A percentile compares a stretch with the other conserved stretches of the same genome.
These are phyloP conservation scores for Tetracladium maxilliforme DNA, from an alignment of 2,329 filamentous ascomycete species.

Conservation along the genomic window DNA sequence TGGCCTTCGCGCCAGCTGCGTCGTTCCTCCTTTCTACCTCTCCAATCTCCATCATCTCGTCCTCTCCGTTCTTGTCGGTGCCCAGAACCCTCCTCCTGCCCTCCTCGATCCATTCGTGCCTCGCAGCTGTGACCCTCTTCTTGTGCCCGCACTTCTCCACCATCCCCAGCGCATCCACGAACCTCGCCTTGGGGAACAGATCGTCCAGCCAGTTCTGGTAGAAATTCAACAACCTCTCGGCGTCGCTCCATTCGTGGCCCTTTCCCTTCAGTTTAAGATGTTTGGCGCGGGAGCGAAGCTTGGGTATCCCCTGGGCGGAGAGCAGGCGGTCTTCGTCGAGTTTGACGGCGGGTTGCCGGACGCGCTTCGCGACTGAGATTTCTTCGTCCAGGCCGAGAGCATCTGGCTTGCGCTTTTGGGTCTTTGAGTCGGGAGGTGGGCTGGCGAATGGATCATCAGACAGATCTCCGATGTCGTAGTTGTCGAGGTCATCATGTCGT, in stretches of 20 bases:
- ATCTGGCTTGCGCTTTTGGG: slow-evolving; percentile 10
- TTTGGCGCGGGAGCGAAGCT: slow-evolving; percentile 56
- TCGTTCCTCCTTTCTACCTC: slow-evolving; percentile 18
- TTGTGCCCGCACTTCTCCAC: slow-evolving; percentile 90
- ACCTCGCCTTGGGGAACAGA: slow-evolving; percentile 86
- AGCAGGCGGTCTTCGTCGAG: slow-evolving; percentile 77
- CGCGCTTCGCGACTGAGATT: slow-evolving; percentile 60
- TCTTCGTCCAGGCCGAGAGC: slow-evolving; percentile 74
- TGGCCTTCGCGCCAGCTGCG: slow-evolving; percentile 17
- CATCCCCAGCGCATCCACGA: slow-evolving; percentile 76
- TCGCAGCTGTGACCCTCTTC: slow-evolving; percentile 58
- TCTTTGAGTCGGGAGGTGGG: not conserved
- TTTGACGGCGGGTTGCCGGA: slow-evolving; percentile 65
- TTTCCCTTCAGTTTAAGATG: slow-evolving; percentile 77
- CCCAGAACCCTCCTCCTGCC: slow-evolving; percentile 33
- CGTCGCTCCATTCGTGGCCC: slow-evolving; percentile 83
- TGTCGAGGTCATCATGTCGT: no score
- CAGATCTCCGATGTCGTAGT: no score
- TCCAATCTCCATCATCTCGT: slow-evolving; percentile 11
- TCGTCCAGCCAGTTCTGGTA: slow-evolving; percentile 98
- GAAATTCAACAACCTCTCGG: slow-evolving; percentile 66
- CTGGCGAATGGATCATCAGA: no score
- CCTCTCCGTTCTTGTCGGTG: slow-evolving; percentile 13
- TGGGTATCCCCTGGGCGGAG: slow-evolving; percentile 70
- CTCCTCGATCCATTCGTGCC: slow-evolving; percentile 76